Evolutionary conservation across 2,329 filamentous ascomycete species (phyloP), one percentile per base, ranked within the genome.

Genomic region (Aschersonia sp.): DNA sequence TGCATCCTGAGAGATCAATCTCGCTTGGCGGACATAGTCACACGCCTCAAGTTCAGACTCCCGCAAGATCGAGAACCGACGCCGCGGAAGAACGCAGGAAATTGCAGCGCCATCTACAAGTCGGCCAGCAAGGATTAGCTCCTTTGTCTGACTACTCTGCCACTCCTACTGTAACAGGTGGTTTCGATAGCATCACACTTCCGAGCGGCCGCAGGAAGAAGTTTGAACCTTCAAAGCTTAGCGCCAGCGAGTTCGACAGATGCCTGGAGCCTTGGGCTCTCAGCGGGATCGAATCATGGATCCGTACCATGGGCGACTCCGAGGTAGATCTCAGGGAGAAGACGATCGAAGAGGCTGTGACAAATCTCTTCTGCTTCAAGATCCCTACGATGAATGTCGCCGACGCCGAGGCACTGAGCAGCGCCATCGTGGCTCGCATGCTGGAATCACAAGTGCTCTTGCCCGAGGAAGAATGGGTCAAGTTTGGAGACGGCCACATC

Each of bases 381-480:
- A 89, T 98, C 1, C 89, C 92, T 0, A 98, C 89, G 0, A 96
- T 98, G 88, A 97, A 98, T 57, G 91, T 92, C 42, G 89, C 91
- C 5, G 94, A 98, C 70, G 92, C 92, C 0, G 92, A 98, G 62
- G 84, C 82, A 1, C 72, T 98, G 46, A 87, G 86, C 52, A 77
- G 78, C 50, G 80, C 79, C 41, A 85, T 95, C 0, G 81, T 94
- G 2, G 72, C 80, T 48, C 78, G 82, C 44, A 92, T 98, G 86
- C 77, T 91, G 54, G 74, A 78, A 30, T 80, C 83, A 6, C 83
- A 82, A 40, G 86, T 88, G 9, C 69, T 98, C 32, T 71, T 94
- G 4, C 82, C 83, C 10, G 91, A 96, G 35, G 92, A 98, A 63
- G 94, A 98, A 67, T 98, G 94, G 92, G 84, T 98, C 54, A 96